A percentile compares a stretch with the other conserved stretches of the same genome.
Conservation (phyloP, 2,329 filamentous ascomycete genomes). For the Nemania diffusa region DNA sequence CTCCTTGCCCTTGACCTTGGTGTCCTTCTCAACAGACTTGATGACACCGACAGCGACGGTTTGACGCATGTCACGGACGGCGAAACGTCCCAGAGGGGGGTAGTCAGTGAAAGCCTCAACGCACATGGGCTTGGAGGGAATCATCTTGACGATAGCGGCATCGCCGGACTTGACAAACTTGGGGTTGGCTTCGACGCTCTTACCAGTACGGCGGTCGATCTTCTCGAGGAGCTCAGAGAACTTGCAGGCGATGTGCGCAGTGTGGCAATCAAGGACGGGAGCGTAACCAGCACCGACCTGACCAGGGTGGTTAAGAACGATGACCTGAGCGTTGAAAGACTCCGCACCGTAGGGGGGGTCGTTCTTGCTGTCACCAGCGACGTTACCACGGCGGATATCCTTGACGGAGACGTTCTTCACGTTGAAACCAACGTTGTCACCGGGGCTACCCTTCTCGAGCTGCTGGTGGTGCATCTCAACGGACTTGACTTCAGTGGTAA, state of each 20-base stretch:
- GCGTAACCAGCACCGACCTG: constrained; percentile 99
- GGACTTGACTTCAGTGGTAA: constrained; percentile 99
- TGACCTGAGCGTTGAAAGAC: constrained; percentile 99
- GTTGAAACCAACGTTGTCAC: constrained; percentile 99
- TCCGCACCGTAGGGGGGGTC: constrained; percentile 90
- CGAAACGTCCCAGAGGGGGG: constrained; percentile 99
- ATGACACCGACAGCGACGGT: constrained; percentile 95
- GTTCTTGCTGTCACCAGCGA: constrained; percentile 99
- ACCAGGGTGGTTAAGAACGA: constrained; percentile 99
- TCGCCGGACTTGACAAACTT: constrained; percentile 99
- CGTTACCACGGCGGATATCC: constrained; percentile 99
- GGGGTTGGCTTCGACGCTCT: constrained; percentile 88
- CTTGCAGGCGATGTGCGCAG: constrained; percentile 99
- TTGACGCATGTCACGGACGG: constrained; percentile 97
- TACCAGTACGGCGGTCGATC: constrained; percentile 99
- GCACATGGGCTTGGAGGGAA: constrained; percentile 99
- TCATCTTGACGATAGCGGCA: constrained; percentile 99
- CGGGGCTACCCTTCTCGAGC: constrained; percentile 91
- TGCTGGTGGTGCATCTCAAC: constrained; percentile 99
- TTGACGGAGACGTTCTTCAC: constrained; percentile 99
- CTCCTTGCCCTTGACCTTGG: constrained; percentile 68
- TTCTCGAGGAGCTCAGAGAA: constrained; percentile 99
- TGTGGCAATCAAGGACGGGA: constrained; percentile 99
- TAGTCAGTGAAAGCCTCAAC: constrained; percentile 99
- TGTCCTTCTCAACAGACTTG: constrained; percentile 81